Evolutionary conservation across 176 grass and related monocot species (phyloP).

Genomic region (Oryza nivara): DNA sequence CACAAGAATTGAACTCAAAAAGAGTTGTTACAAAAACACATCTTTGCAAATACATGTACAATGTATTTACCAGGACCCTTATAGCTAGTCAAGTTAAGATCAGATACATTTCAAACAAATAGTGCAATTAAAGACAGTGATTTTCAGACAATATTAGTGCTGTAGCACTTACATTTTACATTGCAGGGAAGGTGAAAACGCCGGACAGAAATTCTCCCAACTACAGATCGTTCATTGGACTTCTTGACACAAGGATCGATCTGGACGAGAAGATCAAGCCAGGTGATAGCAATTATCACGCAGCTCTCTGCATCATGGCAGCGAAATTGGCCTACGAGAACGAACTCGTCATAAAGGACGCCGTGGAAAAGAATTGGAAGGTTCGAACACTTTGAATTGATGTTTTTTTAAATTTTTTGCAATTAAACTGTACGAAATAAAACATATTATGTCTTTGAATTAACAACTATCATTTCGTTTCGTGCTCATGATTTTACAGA

Average conservation of each 20-base stretch:
- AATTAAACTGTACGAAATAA: too few species aligned
- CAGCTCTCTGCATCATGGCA: conserved; percentile 77
- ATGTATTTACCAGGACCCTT: not conserved
- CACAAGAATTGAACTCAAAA: not conserved
- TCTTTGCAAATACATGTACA: not conserved
- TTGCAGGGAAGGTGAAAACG: conserved; percentile 44
- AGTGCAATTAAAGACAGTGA: not conserved
- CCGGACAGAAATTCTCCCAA: conserved; percentile 52
- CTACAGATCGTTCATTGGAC: conserved; percentile 63
- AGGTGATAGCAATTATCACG: conserved; percentile 48
- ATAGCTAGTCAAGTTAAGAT: not conserved
- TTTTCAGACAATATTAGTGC: not conserved
- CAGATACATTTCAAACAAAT: not conserved
- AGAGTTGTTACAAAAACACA: not conserved
- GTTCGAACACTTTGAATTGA: too few species aligned
- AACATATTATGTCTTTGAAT: too few species aligned
- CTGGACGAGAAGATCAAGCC: conserved; percentile 67
- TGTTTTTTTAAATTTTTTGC: too few species aligned
- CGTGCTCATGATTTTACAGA: conserved; percentile 28
- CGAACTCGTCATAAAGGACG: conserved; percentile 42
- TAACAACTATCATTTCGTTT: too few species aligned
- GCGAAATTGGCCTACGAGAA: conserved; percentile 84
- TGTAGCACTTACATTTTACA: not conserved
- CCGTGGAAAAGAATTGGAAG: conserved; percentile 57
- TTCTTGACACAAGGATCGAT: conserved; percentile 56